Evolutionary conservation across 2,329 filamentous ascomycete genomes (phyloP).

Genomic region (Aspergillus sojae): DNA sequence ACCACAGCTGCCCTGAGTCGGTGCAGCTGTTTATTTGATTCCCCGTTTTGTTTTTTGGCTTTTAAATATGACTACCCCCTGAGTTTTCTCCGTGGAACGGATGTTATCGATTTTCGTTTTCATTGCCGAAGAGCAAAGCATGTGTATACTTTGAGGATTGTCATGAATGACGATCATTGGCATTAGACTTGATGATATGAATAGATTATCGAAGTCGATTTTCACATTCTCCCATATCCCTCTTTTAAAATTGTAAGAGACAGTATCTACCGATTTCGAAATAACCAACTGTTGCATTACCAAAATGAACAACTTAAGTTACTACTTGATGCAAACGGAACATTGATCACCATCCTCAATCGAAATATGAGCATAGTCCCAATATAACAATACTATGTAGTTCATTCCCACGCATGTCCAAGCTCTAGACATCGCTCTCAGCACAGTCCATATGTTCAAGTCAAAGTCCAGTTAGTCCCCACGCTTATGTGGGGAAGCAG

Average conservation of each 20-base stretch:
- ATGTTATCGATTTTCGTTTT: constrained; percentile 5
- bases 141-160: constrained; percentile 15
- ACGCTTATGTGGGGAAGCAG: not conserved
- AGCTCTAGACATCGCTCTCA: not conserved
- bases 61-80: constrained; percentile 13
- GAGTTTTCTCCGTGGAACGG: constrained; percentile 12
- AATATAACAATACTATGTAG: not conserved
- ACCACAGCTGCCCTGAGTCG: not conserved
- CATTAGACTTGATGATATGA: constrained; percentile 1
- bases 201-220: not conserved
- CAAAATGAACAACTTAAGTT: not conserved
- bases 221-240: not conserved
- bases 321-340: too few species aligned
- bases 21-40: constrained; percentile 5
- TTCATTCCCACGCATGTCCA: not conserved
- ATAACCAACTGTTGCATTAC: not conserved
- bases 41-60: constrained; percentile 8
- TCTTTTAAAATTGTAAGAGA: not conserved
- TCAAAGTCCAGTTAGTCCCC: not conserved
- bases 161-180: not conserved
- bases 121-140: constrained; percentile 4
- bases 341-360: not conserved
- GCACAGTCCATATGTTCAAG: not conserved
- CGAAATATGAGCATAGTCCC: not conserved
- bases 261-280: not conserved